Evolutionary conservation across 345 rosid genomes (phyloP), one percentile per base, ranked within the genome.

Genomic region (Eucalyptus guilfoylei): DNA sequence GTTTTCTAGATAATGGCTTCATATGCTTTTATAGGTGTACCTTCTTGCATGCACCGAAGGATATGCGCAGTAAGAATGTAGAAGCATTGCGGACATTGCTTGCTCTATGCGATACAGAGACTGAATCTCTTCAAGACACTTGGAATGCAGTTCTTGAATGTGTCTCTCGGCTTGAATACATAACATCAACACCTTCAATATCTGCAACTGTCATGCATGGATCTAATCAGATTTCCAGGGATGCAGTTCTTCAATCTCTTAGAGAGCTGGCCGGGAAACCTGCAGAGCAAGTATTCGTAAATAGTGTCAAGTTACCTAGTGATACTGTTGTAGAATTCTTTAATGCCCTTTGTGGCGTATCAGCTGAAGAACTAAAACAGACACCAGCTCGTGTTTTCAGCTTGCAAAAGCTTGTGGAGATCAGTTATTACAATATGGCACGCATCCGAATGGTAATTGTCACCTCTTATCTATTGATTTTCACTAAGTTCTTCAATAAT

Each of bases 111-210:
- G 99, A 96, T 90, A 92, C 93, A 34, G 97, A 97, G 90, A 92
- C 95, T 86, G 96, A 91, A 89, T 94, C 97, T 90, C 97, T 98
- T 91, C 98, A 95, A 90, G 99, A 98, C 93, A 97, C 99, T n/a
- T 98, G 99, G 99, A 98, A 98, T 94, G 99, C 99, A 86, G 97
- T 98, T 87, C 89, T 98, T 87, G 99, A 97, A 94, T 98, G 99
- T 92, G 99, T 97, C 91, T 96, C 99, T 88, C 97, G 99, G 89
- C 99, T 98, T 90, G 99, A 97, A 93, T 97, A 89, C 90, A 97
- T 98, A 76, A 90, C 96, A 16, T 95, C 99, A 89, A 97, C 99
- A 88, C 99, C 99, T 28, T 92, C 96, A 88, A 95, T 98, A 92
- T 90, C 99, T 89, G 99, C 97, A 92, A 95, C 97, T 93, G 99